Base-by-base conservation (phyloP, 306 rosid genomes). In the Calophaca sinica region DNA sequence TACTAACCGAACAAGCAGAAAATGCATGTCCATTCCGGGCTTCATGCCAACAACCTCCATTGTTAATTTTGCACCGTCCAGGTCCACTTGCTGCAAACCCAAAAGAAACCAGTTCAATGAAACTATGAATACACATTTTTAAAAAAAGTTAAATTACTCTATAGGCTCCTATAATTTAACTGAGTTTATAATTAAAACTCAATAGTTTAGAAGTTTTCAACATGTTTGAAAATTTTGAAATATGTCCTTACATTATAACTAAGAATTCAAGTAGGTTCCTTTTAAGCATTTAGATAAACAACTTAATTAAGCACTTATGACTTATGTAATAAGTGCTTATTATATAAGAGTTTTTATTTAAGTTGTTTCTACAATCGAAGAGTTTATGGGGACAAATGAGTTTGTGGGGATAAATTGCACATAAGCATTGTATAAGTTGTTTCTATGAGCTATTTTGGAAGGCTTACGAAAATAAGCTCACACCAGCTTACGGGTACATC, bases 11-110 rank as follows among this genome's bases (percentile, higher is more conserved):
- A 75, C 99, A 96, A 77, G 99, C 99, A 82, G 98, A 76, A 82
- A 79, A 92, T 29, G 94, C 90, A 81, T 85, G 92, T 65, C 98
- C 98, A 73, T 92, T 73, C 68, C 58, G 87, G 49, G 96, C 88
- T 7, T 87, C 91, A 77, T 90, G 99, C 99, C 99, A 96, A 79
- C 99, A 96, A 69, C 98, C 99, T 58, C 99, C 99, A 79, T 96
- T 85, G 74, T 96, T 90, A 71, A 96, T 91, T 84, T 90, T 96
- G 90, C 99, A 96, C 71, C 97, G 83, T 45, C 98, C 98, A 72
- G 99, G 89, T 42, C 99, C 99, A 70, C 96, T 92, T 0, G 98
- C 99, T 96, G 93, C 78, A 90, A 79, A 75, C 82, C 81, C 73
- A 79, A 45, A 78, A 61, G 13, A 81, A 66, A 57, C 81, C 52